Base-by-base conservation (phyloP, 306 rosid genomes). In the Casuarina cunninghamiana region DNA sequence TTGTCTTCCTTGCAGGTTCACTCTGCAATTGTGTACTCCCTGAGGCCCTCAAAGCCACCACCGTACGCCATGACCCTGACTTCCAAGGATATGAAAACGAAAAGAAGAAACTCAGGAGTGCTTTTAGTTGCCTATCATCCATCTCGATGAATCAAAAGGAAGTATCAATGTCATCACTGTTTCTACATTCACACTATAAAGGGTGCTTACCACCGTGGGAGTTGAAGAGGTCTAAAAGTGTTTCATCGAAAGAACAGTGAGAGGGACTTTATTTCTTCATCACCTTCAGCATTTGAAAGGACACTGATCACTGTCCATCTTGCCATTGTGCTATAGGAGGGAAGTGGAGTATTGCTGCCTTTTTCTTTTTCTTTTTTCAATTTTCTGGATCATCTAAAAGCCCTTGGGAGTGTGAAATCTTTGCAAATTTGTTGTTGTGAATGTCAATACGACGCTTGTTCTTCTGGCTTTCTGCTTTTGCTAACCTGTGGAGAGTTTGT, bases 171-270 rank as follows among this genome's bases (percentile, higher is more conserved):
- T 88, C 97, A 5, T 95, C 97, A 0, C 77, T 92, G 80, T 91
- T 90, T 85, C 86, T 95, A 73, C 98, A 92, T 77, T 92, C 97
- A 58, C 98, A 92, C 79, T 90, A 90, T 73, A 94, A 94, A 83
- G 97, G 97, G 69, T 92, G 97, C 80, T 75, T 94, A 53, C 97
- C 98, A 4, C 97, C 93, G 12, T 95, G 98, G 94, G 91, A 90
- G 79, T 75, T 86, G 12, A 88, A 79, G 85, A 84, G 89, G 77
- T 91, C 97, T 46, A 89, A 73, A 87, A 89, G 76, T 75, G 89
- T 76, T 72, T 86, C 93, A 57, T 41, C 75, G 66, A 92, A 90
- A 88, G 82, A 88, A 91, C 72, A 80, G 54, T 87, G 88, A 90
- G 80, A 83, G 71, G 53, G 53, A 70, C 49, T 48, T 70, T 21